These are phyloP conservation scores for Metarhizium robertsii DNA, from an alignment of 2,329 filamentous ascomycete species.

Conservation along the genomic window DNA sequence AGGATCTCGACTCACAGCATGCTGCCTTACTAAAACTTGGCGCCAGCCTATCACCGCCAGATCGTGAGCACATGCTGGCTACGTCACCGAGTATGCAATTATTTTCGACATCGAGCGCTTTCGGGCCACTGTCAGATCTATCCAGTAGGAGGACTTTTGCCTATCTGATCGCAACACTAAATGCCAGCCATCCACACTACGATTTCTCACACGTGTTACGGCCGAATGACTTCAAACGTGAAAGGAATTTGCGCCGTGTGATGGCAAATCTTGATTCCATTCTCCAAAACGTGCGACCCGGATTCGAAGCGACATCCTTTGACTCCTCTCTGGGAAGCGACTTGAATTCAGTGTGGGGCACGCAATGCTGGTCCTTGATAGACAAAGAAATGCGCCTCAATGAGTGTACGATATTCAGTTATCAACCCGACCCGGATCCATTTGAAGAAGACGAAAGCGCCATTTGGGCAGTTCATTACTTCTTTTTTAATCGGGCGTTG, in stretches of 20 bases:
- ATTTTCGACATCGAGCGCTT: slow-evolving; percentile 79
- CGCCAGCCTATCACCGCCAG: slow-evolving; percentile 76
- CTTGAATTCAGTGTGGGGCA: slow-evolving; percentile 65
- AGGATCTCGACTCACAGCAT: slow-evolving; percentile 84
- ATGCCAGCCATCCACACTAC: slow-evolving; percentile 84
- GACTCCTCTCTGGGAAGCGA: slow-evolving; percentile 31
- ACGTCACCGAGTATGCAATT: slow-evolving; percentile 49
- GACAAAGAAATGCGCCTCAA: slow-evolving; percentile 91
- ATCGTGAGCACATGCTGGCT: slow-evolving; percentile 59
- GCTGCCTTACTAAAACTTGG: slow-evolving; percentile 79
- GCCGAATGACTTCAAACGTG: slow-evolving; percentile 81
- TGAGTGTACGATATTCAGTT: slow-evolving; percentile 83
- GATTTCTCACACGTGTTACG: slow-evolving; percentile 91
- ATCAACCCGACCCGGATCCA: slow-evolving; percentile 79
- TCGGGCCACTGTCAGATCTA: slow-evolving; percentile 80
- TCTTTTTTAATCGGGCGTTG: slow-evolving; percentile 89
- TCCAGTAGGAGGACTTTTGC: slow-evolving; percentile 88
- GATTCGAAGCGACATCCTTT: slow-evolving; percentile 35
- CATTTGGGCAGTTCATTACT: slow-evolving; percentile 93
- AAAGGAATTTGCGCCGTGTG: slow-evolving; percentile 68
- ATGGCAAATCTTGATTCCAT: slow-evolving; percentile 85
- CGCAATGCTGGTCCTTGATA: slow-evolving; percentile 83
- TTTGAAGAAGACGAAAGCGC: slow-evolving; percentile 88
- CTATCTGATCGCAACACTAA: slow-evolving; percentile 91
- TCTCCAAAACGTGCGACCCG: slow-evolving; percentile 74